Percentiles rank a stretch among this genome's conserved stretches.
These are phyloP conservation scores for Pseudozyma tsukubaensis DNA, from an alignment of 1,284 basidiomycete genomes.

Conservation along the genomic window DNA sequence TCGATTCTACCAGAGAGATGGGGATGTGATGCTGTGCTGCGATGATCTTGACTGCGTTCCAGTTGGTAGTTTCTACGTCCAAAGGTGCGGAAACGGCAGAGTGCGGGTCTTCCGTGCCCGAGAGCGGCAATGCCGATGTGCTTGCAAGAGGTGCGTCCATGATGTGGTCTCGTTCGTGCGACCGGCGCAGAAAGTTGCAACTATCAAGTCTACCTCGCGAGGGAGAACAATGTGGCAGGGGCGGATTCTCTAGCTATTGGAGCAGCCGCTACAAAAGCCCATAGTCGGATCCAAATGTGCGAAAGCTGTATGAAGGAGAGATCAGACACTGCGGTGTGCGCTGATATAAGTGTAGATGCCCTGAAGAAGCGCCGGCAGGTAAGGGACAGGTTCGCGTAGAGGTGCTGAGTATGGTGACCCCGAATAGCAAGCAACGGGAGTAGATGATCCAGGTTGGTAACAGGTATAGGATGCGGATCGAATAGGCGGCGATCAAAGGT, in stretches of 20 bases:
- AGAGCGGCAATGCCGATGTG: conserved; percentile 12
- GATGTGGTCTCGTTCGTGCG: not conserved
- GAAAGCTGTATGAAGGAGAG: not conserved
- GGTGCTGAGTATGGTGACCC: no score
- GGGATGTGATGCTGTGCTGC: conserved; percentile 56
- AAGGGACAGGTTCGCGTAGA: not conserved
- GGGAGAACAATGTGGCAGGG: not conserved
- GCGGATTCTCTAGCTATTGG: conserved; percentile 3
- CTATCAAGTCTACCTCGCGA: not conserved
- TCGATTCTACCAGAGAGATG: conserved; percentile 22
- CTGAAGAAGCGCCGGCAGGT: not conserved
- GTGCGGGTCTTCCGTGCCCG: not conserved
- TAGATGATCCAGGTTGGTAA: not conserved
- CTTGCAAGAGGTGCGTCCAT: conserved; percentile 3
- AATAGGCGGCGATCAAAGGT: not conserved
- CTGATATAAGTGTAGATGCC: not conserved
- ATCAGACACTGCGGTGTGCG: not conserved
- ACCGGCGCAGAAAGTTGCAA: not conserved
- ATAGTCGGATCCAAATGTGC: not conserved
- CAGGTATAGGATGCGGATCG: not conserved
- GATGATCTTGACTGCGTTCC: conserved; percentile 60
- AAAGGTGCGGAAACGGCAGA: conserved; percentile 9
- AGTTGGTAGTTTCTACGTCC: conserved; percentile 63
- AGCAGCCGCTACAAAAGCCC: conserved; percentile 5
- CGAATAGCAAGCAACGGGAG: no score